These are phyloP conservation scores for Pyrenophora seminiperda DNA, from an alignment of 2,329 filamentous ascomycete species.

Conservation along the genomic window DNA sequence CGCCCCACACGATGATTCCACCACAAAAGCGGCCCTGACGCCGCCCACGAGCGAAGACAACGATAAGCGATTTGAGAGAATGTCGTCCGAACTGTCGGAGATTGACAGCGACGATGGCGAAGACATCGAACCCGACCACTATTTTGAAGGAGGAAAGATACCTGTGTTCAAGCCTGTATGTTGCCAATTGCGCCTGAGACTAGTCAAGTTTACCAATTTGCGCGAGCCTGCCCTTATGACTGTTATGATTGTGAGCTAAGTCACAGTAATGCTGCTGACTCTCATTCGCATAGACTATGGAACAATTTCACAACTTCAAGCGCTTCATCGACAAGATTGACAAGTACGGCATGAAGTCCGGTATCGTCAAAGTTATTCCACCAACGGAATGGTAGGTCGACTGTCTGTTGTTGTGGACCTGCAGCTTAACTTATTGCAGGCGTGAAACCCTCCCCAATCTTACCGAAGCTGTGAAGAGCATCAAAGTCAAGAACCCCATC, in stretches of 20 bases:
- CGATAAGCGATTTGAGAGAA: slow-evolving; percentile 51
- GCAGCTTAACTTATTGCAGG: slow-evolving; percentile 51
- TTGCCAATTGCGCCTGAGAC: slow-evolving; percentile 29
- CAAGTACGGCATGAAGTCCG: slow-evolving; percentile 94
- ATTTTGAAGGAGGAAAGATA: slow-evolving; percentile 79
- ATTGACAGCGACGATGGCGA: slow-evolving; percentile 59
- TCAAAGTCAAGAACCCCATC: slow-evolving; percentile 94
- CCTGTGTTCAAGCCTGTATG: slow-evolving; percentile 88
- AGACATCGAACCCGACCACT: slow-evolving; percentile 83
- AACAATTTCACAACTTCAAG: slow-evolving; percentile 92
- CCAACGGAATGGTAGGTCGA: slow-evolving; percentile 83
- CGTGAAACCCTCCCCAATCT: slow-evolving; percentile 73
- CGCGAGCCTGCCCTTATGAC: slow-evolving; percentile 6
- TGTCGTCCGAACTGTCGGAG: slow-evolving; percentile 56
- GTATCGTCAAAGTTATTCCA: slow-evolving; percentile 94
- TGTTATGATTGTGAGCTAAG: not conserved
- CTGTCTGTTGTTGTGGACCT: slow-evolving; percentile 7
- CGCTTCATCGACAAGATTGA: slow-evolving; percentile 89
- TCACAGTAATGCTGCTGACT: slow-evolving; percentile 31
- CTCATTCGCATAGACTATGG: slow-evolving; percentile 67
- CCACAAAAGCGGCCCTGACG: slow-evolving; percentile 52
- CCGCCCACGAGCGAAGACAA: slow-evolving; percentile 60
- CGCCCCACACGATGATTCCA: slow-evolving; percentile 31
- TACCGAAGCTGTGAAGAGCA: slow-evolving; percentile 84
- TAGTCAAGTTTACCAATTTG: not conserved